Conservation (phyloP, 495 filamentous ascomycete genomes). For the Aspergillus affinis region DNA sequence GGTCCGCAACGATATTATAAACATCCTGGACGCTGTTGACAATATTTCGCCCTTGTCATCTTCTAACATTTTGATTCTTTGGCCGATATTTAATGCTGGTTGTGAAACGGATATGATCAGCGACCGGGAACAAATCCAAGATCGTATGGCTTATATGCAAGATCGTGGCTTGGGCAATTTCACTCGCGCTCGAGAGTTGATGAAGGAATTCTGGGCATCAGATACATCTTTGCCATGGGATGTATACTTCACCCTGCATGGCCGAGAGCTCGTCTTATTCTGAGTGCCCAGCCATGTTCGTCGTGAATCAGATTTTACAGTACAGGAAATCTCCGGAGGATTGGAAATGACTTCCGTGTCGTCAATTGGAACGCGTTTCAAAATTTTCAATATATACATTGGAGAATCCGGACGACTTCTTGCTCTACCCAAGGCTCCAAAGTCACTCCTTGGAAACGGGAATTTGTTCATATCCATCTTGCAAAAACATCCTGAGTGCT, state of each 20-base stretch:
- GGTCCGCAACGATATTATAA: constrained; percentile 23
- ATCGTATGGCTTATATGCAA: constrained; percentile 34
- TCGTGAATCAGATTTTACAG: no score
- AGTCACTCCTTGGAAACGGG: no score
- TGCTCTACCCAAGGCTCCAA: no score
- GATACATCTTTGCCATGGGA: constrained; percentile 28
- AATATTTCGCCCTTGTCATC: constrained; percentile 23
- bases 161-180: constrained; percentile 36
- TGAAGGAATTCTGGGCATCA: constrained; percentile 25
- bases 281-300: constrained; percentile 15
- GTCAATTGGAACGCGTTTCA: no score
- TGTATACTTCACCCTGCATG: constrained; percentile 21
- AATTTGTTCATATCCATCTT: constrained; percentile 44
- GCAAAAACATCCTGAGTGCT: constrained; percentile 57
- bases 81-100: constrained; percentile 37
- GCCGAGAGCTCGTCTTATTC: constrained; percentile 31
- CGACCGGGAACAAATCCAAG: constrained; percentile 24
- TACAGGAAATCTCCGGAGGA: no score
- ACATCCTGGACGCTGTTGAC: constrained; percentile 23
- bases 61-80: constrained; percentile 34
- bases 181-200: constrained; percentile 26
- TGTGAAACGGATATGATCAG: constrained; percentile 29
- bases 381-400: no score
- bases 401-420: no score
- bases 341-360: no score